Evolutionary conservation across 2,329 filamentous ascomycete species (phyloP).

Genomic region (Cercospora berteroae): DNA sequence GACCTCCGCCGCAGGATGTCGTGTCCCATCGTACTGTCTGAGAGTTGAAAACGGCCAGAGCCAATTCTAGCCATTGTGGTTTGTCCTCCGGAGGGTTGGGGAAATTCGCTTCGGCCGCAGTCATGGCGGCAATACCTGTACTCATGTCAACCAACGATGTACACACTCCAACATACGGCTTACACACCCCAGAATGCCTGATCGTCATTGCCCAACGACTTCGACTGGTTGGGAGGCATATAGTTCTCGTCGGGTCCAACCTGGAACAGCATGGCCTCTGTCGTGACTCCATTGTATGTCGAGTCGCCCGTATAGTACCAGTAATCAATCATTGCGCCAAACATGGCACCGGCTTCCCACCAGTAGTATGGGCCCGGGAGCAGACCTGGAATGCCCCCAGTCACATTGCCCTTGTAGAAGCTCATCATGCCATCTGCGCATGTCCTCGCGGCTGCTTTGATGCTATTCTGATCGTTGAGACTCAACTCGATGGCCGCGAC

Average conservation of each 20-base stretch:
- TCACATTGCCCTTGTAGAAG: slow-evolving; percentile 54
- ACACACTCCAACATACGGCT: too few relatives aligned
- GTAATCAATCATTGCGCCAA: slow-evolving; percentile 68
- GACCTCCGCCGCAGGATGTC: slow-evolving; percentile 40
- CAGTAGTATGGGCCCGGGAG: slow-evolving; percentile 69
- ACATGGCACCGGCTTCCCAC: slow-evolving; percentile 67
- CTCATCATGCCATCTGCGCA: slow-evolving; percentile 51
- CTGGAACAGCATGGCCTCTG: slow-evolving; percentile 60
- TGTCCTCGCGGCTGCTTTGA: slow-evolving; percentile 45
- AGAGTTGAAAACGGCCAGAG: slow-evolving; percentile 45
- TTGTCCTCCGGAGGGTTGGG: slow-evolving; percentile 43
- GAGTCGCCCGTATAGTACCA: slow-evolving; percentile 66
- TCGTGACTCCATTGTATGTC: slow-evolving; percentile 61
- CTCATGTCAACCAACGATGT: neutral
- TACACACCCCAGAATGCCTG: slow-evolving; percentile 55
- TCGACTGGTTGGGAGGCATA: slow-evolving; percentile 51
- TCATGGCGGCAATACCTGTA: slow-evolving; percentile 52
- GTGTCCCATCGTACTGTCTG: slow-evolving; percentile 42
- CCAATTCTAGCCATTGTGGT: slow-evolving; percentile 48
- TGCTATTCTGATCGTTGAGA: slow-evolving; percentile 37
- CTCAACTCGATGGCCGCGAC: slow-evolving; percentile 28
- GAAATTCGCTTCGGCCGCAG: slow-evolving; percentile 54
- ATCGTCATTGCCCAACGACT: slow-evolving; percentile 55
- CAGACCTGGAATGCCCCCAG: slow-evolving; percentile 52
- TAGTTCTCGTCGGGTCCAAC: slow-evolving; percentile 57